These are phyloP conservation scores for Phanerodontia chrysosporium DNA, from an alignment of 768 basidiomycete genomes.

Conservation along the genomic window DNA sequence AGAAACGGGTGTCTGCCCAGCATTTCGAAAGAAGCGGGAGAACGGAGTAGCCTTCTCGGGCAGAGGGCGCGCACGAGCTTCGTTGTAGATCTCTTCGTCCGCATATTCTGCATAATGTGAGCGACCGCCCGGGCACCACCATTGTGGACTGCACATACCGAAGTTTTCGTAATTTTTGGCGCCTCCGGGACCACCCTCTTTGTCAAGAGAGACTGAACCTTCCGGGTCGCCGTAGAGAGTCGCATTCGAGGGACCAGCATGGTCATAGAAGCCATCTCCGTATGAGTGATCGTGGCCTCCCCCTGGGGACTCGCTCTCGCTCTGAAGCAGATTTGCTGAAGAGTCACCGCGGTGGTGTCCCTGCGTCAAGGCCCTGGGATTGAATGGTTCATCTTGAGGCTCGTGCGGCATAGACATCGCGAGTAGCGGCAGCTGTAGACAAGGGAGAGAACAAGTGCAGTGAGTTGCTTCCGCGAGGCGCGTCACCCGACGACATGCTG, in stretches of 20 bases:
- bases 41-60: conserved; percentile 41
- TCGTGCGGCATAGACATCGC: conserved; percentile 2
- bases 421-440: not conserved
- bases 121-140: not conserved
- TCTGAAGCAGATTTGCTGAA: conserved; percentile 5
- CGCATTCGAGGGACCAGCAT: conserved; percentile 2
- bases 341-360: conserved; percentile 11
- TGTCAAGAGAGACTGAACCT: not conserved
- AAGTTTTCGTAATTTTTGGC: conserved; percentile 6
- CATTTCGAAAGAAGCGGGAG: conserved; percentile 35
- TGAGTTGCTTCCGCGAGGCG: not conserved
- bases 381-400: conserved; percentile 15
- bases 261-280: conserved; percentile 7
- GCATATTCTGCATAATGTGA: conserved; percentile 50
- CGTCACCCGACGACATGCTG: not conserved
- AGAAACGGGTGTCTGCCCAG: conserved; percentile 50
- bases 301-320: not conserved
- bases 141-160: not conserved
- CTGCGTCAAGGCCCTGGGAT: conserved; percentile 6
- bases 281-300: not conserved
- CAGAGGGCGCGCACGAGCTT: conserved; percentile 20
- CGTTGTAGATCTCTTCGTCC: conserved; percentile 39
- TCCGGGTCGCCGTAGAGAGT: conserved; percentile 9
- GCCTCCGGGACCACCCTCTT: not conserved
- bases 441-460: not conserved